Evolutionary conservation across 106 monocot genomes (phyloP).

Genomic region (Dendrobium huoshanense): DNA sequence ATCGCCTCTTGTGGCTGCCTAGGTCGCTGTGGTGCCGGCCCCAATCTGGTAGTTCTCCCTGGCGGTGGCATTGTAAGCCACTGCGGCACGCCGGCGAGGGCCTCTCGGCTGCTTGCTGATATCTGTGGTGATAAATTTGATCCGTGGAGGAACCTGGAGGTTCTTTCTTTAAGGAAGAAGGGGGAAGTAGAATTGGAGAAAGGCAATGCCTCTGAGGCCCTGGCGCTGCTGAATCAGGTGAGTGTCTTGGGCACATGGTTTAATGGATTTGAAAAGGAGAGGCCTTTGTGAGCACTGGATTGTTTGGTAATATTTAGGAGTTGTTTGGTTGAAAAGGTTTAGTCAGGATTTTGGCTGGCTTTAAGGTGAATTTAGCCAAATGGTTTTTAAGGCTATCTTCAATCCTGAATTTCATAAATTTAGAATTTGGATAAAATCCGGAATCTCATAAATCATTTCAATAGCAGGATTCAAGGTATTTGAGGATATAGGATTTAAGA

Average conservation of each 20-base stretch:
- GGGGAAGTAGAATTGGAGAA: slow-evolving; percentile 23
- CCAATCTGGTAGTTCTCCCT: slow-evolving; percentile 44
- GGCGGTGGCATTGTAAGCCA: slow-evolving; percentile 21
- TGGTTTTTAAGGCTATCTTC: no score
- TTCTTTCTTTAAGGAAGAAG: slow-evolving; percentile 23
- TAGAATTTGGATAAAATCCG: no score
- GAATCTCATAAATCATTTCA: no score
- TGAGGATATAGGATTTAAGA: no score
- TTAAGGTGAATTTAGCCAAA: no score
- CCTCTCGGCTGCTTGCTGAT: slow-evolving; percentile 23
- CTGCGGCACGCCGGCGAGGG: slow-evolving; percentile 40
- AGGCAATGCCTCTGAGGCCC: slow-evolving; percentile 21
- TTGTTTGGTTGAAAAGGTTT: no score
- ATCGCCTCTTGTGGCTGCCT: slow-evolving; percentile 34
- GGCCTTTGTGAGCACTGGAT: no score
- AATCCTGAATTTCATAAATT: no score
- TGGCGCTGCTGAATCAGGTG: slow-evolving; percentile 23
- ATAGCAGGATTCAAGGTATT: no score
- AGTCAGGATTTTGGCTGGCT: no score
- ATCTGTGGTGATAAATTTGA: slow-evolving; percentile 21
- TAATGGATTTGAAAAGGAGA: neutral
- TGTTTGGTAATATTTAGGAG: no score
- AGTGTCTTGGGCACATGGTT: neutral
- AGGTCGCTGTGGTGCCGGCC: slow-evolving; percentile 46
- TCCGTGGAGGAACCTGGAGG: slow-evolving; percentile 19